Conservation (phyloP, 2,329 filamentous ascomycete genomes). For the Ophiosphaerella herpotricha region DNA sequence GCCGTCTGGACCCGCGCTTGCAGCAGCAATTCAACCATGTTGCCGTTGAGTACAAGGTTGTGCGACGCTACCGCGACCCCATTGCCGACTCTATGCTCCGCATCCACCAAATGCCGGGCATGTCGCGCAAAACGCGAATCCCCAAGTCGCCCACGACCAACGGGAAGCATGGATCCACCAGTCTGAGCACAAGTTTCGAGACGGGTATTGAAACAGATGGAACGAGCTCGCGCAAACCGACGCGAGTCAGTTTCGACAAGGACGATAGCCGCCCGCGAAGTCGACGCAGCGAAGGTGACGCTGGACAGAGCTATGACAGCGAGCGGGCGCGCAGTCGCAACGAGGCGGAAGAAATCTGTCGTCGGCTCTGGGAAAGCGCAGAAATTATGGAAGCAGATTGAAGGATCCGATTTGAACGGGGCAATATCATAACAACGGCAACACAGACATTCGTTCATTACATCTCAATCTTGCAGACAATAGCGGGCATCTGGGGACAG, state of each 20-base stretch:
- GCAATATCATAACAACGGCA: not conserved
- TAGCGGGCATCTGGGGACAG: no score
- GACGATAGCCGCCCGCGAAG: conserved; percentile 16
- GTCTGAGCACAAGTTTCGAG: conserved; percentile 39
- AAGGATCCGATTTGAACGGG: conserved; percentile 7
- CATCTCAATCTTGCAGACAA: not conserved
- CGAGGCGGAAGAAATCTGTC: conserved; percentile 47
- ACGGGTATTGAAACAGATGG: conserved; percentile 32
- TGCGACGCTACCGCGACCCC: conserved; percentile 73
- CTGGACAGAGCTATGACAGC: conserved; percentile 31
- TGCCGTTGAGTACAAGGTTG: conserved; percentile 74
- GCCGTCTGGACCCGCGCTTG: conserved; percentile 64
- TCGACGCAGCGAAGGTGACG: conserved; percentile 24
- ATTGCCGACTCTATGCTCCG: conserved; percentile 66
- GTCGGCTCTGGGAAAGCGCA: conserved; percentile 47
- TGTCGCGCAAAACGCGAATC: conserved; percentile 32
- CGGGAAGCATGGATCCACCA: conserved; percentile 28
- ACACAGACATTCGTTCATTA: not conserved
- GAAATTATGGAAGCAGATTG: conserved; percentile 45
- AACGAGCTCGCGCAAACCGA: conserved; percentile 23
- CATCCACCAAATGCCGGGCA: conserved; percentile 58
- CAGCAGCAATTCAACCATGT: conserved; percentile 70
- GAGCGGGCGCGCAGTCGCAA: conserved; percentile 37
- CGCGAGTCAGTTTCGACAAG: conserved; percentile 38
- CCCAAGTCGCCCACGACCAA: conserved; percentile 7